Percentiles rank a stretch among this genome's conserved stretches.
Evolutionary conservation across 169 alveolate species (phyloP).

Genomic region (Blepharisma undulans): DNA sequence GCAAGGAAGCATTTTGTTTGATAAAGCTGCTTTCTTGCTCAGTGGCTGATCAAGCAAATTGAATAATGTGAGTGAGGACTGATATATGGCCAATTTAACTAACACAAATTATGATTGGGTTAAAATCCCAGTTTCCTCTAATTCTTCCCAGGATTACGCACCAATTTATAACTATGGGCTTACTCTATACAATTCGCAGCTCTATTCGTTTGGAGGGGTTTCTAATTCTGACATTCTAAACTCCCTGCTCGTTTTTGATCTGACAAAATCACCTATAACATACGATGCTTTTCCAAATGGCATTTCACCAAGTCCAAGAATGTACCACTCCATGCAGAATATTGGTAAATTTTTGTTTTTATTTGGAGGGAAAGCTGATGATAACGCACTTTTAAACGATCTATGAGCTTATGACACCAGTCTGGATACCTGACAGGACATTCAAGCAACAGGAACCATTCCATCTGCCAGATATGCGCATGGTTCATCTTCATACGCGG

Average conservation of each 20-base stretch:
- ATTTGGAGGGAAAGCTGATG: neutral
- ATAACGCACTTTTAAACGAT: neutral
- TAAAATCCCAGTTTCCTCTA: neutral
- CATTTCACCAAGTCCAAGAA: neutral
- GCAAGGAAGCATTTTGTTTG: neutral
- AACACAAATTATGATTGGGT: neutral
- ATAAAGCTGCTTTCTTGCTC: neutral
- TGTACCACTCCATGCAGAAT: neutral
- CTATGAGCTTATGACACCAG: neutral
- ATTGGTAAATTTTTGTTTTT: neutral
- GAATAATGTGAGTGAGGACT: neutral
- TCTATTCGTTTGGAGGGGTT: neutral
- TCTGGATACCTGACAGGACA: neutral
- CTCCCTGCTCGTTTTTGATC: neutral
- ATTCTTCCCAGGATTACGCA: neutral
- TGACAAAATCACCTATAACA: neutral
- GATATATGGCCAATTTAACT: neutral
- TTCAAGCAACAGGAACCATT: neutral
- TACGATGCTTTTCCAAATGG: neutral
- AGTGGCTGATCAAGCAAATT: neutral
- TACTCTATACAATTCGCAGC: neutral
- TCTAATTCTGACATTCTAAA: neutral
- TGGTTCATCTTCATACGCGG: neutral
- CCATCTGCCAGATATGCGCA: slow-evolving; percentile 14
- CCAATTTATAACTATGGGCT: neutral